A percentile compares a stretch with the other conserved stretches of the same genome.
Conservation (phyloP, 2,329 filamentous ascomycete genomes). For the Cladophialophora psammophila region DNA sequence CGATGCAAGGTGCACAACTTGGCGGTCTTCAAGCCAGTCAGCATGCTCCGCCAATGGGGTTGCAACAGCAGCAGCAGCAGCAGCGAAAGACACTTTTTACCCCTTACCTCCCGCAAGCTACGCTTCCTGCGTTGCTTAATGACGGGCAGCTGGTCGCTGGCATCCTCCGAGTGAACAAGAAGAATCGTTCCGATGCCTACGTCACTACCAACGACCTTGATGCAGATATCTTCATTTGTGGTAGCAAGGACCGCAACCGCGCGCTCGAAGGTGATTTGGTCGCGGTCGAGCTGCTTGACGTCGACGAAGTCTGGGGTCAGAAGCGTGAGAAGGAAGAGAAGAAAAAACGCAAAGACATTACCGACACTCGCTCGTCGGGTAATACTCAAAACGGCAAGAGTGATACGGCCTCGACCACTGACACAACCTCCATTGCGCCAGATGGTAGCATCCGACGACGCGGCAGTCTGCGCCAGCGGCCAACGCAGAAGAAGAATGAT, state of each 20-base stretch:
- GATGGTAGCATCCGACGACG: constrained; percentile 91
- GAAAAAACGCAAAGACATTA: constrained; percentile 99
- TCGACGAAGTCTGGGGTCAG: constrained; percentile 98
- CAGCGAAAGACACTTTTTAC: constrained; percentile 99
- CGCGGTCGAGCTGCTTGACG: constrained; percentile 92
- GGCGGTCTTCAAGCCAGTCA: constrained; percentile 73
- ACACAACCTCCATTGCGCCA: constrained; percentile 65
- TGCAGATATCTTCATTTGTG: constrained; percentile 98
- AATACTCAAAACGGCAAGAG: constrained; percentile 58
- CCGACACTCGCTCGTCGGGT: constrained; percentile 82
- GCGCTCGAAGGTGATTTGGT: constrained; percentile 95
- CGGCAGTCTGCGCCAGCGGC: constrained; percentile 93
- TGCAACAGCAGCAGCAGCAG: constrained; percentile 81
- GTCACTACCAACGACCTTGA: constrained; percentile 94
- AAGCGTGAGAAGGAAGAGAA: constrained; percentile 99
- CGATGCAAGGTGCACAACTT: constrained; percentile 84
- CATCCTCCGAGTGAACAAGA: constrained; percentile 98
- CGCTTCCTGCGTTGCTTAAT: constrained; percentile 84
- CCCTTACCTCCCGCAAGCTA: constrained; percentile 94
- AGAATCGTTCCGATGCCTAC: constrained; percentile 98
- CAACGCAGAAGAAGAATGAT: constrained; percentile 99
- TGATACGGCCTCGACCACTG: constrained; percentile 67
- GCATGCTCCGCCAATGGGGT: constrained; percentile 69
- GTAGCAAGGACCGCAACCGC: constrained; percentile 97
- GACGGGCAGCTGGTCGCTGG: constrained; percentile 95